Conservation (phyloP, 2,329 filamentous ascomycete species). For the Trematosphaeria pertusa region DNA sequence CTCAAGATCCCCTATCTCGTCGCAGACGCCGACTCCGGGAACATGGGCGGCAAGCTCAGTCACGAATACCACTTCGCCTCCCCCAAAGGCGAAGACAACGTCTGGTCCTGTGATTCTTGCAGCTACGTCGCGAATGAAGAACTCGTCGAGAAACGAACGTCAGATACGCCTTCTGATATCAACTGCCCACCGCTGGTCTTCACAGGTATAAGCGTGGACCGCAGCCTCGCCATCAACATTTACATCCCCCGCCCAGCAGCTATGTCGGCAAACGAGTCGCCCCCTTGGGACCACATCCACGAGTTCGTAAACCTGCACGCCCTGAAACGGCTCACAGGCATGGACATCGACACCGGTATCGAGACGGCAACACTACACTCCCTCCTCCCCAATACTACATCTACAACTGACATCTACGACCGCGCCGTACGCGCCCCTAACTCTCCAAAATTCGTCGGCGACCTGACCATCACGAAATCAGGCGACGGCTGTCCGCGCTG, state of each 20-base stretch:
- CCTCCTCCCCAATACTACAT: slow-evolving; percentile 27
- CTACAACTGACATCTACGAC: slow-evolving; percentile 29
- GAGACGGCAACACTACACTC: slow-evolving; percentile 48
- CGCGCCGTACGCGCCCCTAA: slow-evolving; percentile 12
- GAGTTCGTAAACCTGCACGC: slow-evolving; percentile 64
- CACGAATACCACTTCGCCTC: slow-evolving; percentile 93
- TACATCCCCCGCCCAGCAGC: slow-evolving; percentile 23
- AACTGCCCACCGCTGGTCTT: slow-evolving; percentile 52
- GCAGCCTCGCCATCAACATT: slow-evolving; percentile 71
- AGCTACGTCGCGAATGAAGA: slow-evolving; percentile 86
- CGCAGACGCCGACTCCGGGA: slow-evolving; percentile 90
- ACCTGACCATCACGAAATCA: slow-evolving; percentile 69
- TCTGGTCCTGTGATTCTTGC: slow-evolving; percentile 78
- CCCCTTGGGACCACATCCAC: slow-evolving; percentile 25
- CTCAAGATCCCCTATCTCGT: slow-evolving; percentile 83
- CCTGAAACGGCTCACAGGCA: slow-evolving; percentile 69
- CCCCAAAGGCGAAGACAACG: slow-evolving; percentile 80
- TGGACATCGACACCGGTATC: slow-evolving; percentile 75
- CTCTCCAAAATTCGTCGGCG: slow-evolving; percentile 52
- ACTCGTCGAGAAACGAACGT: slow-evolving; percentile 62
- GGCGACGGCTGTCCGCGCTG: slow-evolving; percentile 81
- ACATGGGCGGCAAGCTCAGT: slow-evolving; percentile 90
- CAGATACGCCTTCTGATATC: slow-evolving; percentile 17
- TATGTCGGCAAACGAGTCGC: neutral
- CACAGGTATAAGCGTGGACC: slow-evolving; percentile 72